Evolutionary conservation across 345 rosid species (phyloP).

Genomic region (Gossypioides kirkii): DNA sequence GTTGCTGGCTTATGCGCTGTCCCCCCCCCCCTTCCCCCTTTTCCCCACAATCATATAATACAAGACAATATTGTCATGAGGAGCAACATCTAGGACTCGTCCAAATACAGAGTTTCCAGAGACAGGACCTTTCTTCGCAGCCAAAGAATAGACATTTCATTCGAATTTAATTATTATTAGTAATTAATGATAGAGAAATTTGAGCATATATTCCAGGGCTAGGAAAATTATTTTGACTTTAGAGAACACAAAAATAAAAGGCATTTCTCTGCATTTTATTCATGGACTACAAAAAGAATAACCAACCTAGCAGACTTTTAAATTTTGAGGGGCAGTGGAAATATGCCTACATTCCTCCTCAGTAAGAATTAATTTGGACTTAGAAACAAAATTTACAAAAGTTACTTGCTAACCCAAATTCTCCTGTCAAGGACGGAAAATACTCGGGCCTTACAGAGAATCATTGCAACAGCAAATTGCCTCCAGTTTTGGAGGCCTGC

Average conservation of each 20-base stretch:
- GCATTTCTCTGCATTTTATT: slow-evolving; percentile 25
- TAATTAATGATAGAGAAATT: background rate
- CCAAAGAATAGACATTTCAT: background rate
- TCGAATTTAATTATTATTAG: background rate
- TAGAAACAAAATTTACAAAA: slow-evolving; percentile 30
- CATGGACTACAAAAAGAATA: background rate
- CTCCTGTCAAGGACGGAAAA: slow-evolving; percentile 32
- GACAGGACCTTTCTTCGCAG: background rate
- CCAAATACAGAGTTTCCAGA: background rate
- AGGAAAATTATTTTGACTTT: background rate
- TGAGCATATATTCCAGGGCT: background rate
- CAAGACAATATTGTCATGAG: background rate
- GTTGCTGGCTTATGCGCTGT: background rate
- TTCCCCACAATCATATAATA: background rate
- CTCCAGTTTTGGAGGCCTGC: slow-evolving; percentile 32
- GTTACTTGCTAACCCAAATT: slow-evolving; percentile 21
- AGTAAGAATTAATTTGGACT: too few relatives aligned
- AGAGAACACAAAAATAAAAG: background rate
- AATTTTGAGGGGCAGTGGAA: background rate
- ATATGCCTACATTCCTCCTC: too few relatives aligned
- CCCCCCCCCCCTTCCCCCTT: background rate
- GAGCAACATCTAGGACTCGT: background rate
- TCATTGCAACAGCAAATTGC: slow-evolving; percentile 22
- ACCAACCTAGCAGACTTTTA: background rate
- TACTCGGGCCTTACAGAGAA: slow-evolving; percentile 21